A percentile compares a stretch with the other conserved stretches of the same genome.
phyloP scores from a whole-genome alignment of 257 asterid species.

The Solanum chiquidenum region DNA sequence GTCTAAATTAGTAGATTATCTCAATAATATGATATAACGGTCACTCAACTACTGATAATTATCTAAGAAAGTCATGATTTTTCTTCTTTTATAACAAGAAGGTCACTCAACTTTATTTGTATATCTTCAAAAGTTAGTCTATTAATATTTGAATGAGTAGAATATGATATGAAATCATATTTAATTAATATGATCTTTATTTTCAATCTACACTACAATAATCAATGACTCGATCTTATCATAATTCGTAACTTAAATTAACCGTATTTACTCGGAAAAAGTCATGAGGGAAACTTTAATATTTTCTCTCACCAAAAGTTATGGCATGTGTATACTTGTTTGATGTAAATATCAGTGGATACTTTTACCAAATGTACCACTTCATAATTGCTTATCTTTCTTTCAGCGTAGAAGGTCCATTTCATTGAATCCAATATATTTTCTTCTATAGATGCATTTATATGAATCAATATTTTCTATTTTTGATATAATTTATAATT shows the following conservation, averaged over 20 bases:
- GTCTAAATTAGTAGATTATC: no score
- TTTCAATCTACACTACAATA: no score
- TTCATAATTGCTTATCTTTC: not conserved
- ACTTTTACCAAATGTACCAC: not conserved
- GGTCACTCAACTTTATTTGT: not conserved
- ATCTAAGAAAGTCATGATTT: no score
- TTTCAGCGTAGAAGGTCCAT: not conserved
- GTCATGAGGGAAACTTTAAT: not conserved
- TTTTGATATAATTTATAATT: no score
- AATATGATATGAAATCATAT: no score
- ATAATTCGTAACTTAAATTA: not conserved
- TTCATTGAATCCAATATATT: no score
- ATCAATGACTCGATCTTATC: not conserved
- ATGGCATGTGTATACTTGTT: not conserved
- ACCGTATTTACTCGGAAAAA: not conserved
- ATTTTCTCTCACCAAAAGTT: no score
- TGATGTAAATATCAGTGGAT: not conserved
- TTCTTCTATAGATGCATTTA: not conserved
- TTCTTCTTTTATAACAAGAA: not conserved
- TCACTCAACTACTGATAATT: not conserved
- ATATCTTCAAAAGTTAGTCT: not conserved
- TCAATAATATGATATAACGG: not conserved
- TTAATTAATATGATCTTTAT: no score
- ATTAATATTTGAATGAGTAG: no score
- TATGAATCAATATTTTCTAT: not conserved